Evolutionary conservation across 2,329 filamentous ascomycete species (phyloP).

Genomic region (Phyllosticta citriasiana): DNA sequence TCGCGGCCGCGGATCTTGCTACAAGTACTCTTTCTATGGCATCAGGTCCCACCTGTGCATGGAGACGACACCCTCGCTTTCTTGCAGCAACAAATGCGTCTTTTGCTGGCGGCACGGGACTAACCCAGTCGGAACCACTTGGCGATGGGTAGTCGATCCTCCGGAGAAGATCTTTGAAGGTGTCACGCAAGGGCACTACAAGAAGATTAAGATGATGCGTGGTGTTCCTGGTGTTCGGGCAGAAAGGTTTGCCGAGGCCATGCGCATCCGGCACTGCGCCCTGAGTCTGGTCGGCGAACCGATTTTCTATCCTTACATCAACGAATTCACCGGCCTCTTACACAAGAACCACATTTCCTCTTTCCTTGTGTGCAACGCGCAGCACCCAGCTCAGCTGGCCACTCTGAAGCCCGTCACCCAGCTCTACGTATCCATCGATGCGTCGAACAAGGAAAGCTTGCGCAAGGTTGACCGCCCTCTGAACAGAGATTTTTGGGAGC

Average conservation of each 20-base stretch:
- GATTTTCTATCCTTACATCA: slow-evolving; percentile 98
- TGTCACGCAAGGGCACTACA: slow-evolving; percentile 85
- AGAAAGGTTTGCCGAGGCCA: slow-evolving; percentile 84
- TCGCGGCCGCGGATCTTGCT: slow-evolving; percentile 86
- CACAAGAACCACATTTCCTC: slow-evolving; percentile 81
- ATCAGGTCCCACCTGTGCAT: slow-evolving; percentile 96
- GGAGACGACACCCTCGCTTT: slow-evolving; percentile 92
- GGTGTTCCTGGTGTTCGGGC: slow-evolving; percentile 87
- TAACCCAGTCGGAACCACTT: slow-evolving; percentile 91
- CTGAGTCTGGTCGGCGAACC: slow-evolving; percentile 88
- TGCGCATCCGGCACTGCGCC: slow-evolving; percentile 88
- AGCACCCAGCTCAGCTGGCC: slow-evolving; percentile 85
- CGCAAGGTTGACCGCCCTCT: slow-evolving; percentile 84
- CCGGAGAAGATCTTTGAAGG: slow-evolving; percentile 83
- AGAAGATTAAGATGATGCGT: slow-evolving; percentile 95
- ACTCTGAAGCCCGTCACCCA: slow-evolving; percentile 80
- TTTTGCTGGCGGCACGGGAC: slow-evolving; percentile 99
- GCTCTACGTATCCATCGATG: slow-evolving; percentile 93
- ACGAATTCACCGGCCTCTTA: slow-evolving; percentile 75
- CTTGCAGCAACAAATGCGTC: slow-evolving; percentile 96
- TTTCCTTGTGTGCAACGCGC: slow-evolving; percentile 94
- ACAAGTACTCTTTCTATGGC: slow-evolving; percentile 96
- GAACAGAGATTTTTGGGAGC: slow-evolving; percentile 95
- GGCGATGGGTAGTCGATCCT: slow-evolving; percentile 91
- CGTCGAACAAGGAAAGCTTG: slow-evolving; percentile 78